A percentile compares a stretch with the other conserved stretches of the same genome.
These are phyloP conservation scores for Fusarium haematococcum DNA, from an alignment of 2,329 filamentous ascomycete species.

Conservation along the genomic window DNA sequence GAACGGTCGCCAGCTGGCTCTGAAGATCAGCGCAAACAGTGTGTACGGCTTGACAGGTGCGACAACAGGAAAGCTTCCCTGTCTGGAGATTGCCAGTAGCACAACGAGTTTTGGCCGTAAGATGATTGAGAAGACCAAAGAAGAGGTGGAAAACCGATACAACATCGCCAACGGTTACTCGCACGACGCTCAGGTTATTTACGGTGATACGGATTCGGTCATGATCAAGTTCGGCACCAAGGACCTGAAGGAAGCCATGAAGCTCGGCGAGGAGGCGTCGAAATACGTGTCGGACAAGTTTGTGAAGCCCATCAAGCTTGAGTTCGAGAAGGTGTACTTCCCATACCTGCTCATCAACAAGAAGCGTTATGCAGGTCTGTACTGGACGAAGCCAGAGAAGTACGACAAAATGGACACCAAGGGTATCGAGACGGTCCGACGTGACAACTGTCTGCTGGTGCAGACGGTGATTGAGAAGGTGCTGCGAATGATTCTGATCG, in stretches of 20 bases:
- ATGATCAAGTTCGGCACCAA: constrained; percentile 99
- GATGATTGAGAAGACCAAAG: constrained; percentile 98
- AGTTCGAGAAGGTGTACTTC: constrained; percentile 99
- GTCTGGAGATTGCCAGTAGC: constrained; percentile 93
- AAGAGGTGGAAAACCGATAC: constrained; percentile 92
- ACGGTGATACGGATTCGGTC: constrained; percentile 98
- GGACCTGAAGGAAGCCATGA: constrained; percentile 91
- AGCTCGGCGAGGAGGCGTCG: constrained; percentile 92
- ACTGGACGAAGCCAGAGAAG: constrained; percentile 94
- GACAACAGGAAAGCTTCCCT: constrained; percentile 94
- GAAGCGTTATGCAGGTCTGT: constrained; percentile 97
- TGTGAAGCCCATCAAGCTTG: constrained; percentile 95
- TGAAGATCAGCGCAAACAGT: constrained; percentile 98
- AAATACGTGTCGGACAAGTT: constrained; percentile 92
- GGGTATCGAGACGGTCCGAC: constrained; percentile 96
- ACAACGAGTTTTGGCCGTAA: constrained; percentile 97
- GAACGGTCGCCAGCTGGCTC: constrained; percentile 94
- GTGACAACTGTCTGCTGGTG: constrained; percentile 95
- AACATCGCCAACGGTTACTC: constrained; percentile 94
- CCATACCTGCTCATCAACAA: constrained; percentile 99
- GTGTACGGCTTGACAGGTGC: constrained; percentile 98
- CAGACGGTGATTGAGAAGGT: constrained; percentile 99
- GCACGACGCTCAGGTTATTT: constrained; percentile 96
- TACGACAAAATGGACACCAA: constrained; percentile 99
- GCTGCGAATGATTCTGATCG: constrained; percentile 93